phyloP scores from a whole-genome alignment of 2,329 filamentous ascomycete species.

The Didymella lethalis region DNA sequence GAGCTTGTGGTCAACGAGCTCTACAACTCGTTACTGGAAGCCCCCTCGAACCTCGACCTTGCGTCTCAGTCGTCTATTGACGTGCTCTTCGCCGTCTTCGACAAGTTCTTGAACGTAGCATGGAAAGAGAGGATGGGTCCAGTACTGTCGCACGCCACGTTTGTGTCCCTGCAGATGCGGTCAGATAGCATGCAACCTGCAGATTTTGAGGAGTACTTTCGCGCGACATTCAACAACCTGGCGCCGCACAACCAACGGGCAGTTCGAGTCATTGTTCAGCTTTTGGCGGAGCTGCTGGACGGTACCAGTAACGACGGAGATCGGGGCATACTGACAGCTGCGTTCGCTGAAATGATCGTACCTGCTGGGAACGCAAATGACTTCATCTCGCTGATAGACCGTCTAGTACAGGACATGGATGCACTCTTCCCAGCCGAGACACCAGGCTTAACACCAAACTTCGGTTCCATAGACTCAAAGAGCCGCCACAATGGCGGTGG shows the following conservation, averaged over 20 bases:
- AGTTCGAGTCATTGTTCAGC: conserved; percentile 81
- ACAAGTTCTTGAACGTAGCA: conserved; percentile 87
- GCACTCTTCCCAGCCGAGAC: conserved; percentile 78
- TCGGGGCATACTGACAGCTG: conserved; percentile 83
- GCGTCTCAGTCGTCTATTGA: conserved; percentile 80
- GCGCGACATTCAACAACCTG: conserved; percentile 60
- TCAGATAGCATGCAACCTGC: conserved; percentile 70
- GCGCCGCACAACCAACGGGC: conserved; percentile 72
- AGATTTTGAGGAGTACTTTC: conserved; percentile 71
- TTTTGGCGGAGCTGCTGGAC: conserved; percentile 86
- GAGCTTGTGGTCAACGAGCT: conserved; percentile 85
- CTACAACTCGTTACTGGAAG: conserved; percentile 87
- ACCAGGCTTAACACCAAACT: conserved; percentile 56
- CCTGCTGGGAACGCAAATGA: conserved; percentile 78
- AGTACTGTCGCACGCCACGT: conserved; percentile 74
- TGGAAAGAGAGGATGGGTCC: conserved; percentile 91
- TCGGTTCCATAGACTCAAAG: conserved; percentile 66
- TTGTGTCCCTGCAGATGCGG: conserved; percentile 76
- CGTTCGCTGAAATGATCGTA: conserved; percentile 87
- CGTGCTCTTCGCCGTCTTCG: conserved; percentile 88
- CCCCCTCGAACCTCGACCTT: conserved; percentile 77
- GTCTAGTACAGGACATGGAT: conserved; percentile 88
- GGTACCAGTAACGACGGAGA: conserved; percentile 92
- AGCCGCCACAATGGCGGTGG: conserved; percentile 70
- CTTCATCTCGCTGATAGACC: conserved; percentile 87